These are phyloP conservation scores for Amphicarpaea edgeworthii DNA, from an alignment of 306 rosid genomes.

Conservation along the genomic window DNA sequence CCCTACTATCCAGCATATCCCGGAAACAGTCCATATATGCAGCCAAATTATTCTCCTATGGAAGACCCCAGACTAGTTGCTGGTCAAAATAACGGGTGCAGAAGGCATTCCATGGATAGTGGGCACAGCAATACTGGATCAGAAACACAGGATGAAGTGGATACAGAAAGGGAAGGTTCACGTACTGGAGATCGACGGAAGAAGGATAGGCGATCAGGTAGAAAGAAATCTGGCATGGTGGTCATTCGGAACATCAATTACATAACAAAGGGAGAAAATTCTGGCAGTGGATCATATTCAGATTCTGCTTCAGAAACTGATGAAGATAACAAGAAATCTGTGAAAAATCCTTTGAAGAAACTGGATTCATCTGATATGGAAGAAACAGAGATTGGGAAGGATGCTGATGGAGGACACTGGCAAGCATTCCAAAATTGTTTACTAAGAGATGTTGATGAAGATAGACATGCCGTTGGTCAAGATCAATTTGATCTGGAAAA, in stretches of 20 bases:
- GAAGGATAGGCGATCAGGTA: conserved; percentile 69
- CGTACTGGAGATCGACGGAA: conserved; percentile 59
- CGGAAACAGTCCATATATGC: conserved; percentile 75
- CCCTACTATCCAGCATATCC: conserved; percentile 88
- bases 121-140: conserved; percentile 66
- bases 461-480: conserved; percentile 67
- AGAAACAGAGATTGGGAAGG: conserved; percentile 57
- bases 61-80: conserved; percentile 70
- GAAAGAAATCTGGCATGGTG: conserved; percentile 79
- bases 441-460: conserved; percentile 89
- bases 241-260: conserved; percentile 92
- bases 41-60: conserved; percentile 70
- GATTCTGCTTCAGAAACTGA: conserved; percentile 69
- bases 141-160: conserved; percentile 66
- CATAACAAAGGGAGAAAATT: conserved; percentile 72
- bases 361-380: conserved; percentile 56
- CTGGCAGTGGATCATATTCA: conserved; percentile 73
- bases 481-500: conserved; percentile 67
- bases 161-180: conserved; percentile 63
- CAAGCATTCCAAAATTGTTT: conserved; percentile 89
- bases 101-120: conserved; percentile 89
- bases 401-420: conserved; percentile 82
- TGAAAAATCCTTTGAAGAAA: conserved; percentile 56
- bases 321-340: conserved; percentile 60
- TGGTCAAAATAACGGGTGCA: conserved; percentile 64